Conservation (phyloP, 371 early-diverging fungal genomes). For the Rhizopus sp. region DNA sequence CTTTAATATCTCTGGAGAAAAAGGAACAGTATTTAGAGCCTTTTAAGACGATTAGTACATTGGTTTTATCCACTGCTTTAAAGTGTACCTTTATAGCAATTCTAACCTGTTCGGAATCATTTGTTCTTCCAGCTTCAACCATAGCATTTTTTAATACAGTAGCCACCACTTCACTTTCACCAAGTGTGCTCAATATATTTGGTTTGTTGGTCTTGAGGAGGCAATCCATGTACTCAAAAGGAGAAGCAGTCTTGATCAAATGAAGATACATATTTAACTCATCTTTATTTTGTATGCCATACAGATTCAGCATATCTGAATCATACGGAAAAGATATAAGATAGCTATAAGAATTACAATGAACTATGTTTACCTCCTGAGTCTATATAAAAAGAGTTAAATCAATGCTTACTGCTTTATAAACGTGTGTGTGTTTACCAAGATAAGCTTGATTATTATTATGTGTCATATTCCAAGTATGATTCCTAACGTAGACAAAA, state of each 20-base stretch:
- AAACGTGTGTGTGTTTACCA: not conserved
- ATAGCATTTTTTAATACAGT: not conserved
- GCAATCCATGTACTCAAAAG: not conserved
- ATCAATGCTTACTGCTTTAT: not conserved
- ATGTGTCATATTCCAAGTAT: not conserved
- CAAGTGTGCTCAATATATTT: not conserved
- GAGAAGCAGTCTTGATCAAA: not conserved
- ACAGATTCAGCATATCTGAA: not conserved
- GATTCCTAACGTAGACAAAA: too few species aligned
- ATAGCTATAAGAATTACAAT: too few species aligned
- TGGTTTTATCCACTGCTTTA: not conserved
- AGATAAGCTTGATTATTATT: not conserved
- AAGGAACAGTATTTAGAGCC: not conserved
- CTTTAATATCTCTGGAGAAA: not conserved
- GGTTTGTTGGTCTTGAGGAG: not conserved
- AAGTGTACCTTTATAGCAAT: not conserved
- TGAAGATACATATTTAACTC: not conserved
- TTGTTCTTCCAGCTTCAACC: not conserved
- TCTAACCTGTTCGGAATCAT: not conserved
- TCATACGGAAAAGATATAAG: not conserved
- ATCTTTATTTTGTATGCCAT: not conserved
- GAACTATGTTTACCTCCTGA: not conserved
- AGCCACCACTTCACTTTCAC: not conserved
- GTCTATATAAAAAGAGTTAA: not conserved
- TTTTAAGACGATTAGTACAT: too few species aligned